These are phyloP conservation scores for Picea engelmannii DNA, from an alignment of 83 land plant genomes.

Conservation along the genomic window DNA sequence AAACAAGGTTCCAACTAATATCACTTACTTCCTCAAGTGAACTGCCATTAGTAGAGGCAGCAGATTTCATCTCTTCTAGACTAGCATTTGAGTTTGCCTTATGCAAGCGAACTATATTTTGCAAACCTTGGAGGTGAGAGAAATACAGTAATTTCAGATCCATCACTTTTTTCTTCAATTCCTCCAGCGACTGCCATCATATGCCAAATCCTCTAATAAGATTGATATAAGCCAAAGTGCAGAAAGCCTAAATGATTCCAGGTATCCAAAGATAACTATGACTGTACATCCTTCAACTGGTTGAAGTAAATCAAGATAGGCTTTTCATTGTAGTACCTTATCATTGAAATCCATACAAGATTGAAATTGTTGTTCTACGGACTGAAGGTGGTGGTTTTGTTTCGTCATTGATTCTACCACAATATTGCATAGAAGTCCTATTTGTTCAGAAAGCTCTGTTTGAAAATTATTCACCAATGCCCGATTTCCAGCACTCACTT, in stretches of 20 bases:
- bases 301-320: background rate
- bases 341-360: constrained; percentile 54
- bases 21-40: constrained; percentile 57
- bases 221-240: background rate
- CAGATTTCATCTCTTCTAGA: constrained; percentile 46
- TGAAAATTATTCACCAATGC: constrained; percentile 64
- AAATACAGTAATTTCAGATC: constrained; percentile 35
- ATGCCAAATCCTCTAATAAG: background rate
- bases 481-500: constrained; percentile 68
- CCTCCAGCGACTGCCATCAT: constrained; percentile 28
- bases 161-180: constrained; percentile 48
- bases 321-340: constrained; percentile 41
- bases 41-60: constrained; percentile 23
- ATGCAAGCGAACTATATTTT: constrained; percentile 62
- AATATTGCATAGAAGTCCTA: constrained; percentile 53
- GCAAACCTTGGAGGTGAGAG: constrained; percentile 57
- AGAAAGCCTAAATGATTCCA: background rate
- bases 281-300: too few relatives aligned
- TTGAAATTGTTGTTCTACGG: constrained; percentile 63
- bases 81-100: constrained; percentile 44
- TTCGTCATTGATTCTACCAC: constrained; percentile 50
- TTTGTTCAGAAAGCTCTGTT: constrained; percentile 49
- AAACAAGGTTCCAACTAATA: background rate
- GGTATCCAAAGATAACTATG: too few relatives aligned
- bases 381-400: constrained; percentile 69